Evolutionary conservation across 805 yeast genomes (phyloP), one percentile per base, ranked within the genome.

Genomic region (Huiozyma naganishii): DNA sequence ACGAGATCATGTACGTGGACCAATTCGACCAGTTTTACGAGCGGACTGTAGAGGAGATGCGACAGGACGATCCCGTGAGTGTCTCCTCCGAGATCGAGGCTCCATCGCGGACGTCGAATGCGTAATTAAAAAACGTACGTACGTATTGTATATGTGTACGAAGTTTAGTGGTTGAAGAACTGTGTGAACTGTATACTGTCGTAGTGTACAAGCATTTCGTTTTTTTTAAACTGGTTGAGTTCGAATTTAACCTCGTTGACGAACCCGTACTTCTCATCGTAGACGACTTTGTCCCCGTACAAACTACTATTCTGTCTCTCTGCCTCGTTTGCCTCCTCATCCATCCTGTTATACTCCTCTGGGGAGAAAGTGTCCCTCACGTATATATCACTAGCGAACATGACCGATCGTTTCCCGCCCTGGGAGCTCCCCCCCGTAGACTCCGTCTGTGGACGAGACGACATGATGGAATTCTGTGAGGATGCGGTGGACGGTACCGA

Each of bases 191-290:
- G 61, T 44, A 70, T 72, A 36, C 86, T 79, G 34, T 68, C 65
- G 43, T 74, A 79, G 58, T 83, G 88, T 32, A 83, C 83, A 36
- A 67, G 61, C 94, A 84, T 83, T 45, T 76, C 82, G 42, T 64
- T 64, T 50, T 74, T 71, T 56, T 84, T 84, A 63, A 65, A 82
- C 32, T 68, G 66, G 53, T 84, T 83, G 51, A 84, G 58, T 55
- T 83, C 89, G 30, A 67, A 63, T 58, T 85, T 77, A 51, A 83
- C 77, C 43, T 52, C 52, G 5, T 45, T 47, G 28, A 62, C 43
- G 28, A 48, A 51, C 9, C 52, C 48, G 41, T 44, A 43, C 36
- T 51, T 46, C 28, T 48, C 47, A 28, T 37, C 41, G 37, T 40
- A 41, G 27, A 43, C n/a, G 12, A 45, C 12, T 11, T 29, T 34